Conservation (phyloP, 176 grass and related monocot species). For the Triticum timopheevii region DNA sequence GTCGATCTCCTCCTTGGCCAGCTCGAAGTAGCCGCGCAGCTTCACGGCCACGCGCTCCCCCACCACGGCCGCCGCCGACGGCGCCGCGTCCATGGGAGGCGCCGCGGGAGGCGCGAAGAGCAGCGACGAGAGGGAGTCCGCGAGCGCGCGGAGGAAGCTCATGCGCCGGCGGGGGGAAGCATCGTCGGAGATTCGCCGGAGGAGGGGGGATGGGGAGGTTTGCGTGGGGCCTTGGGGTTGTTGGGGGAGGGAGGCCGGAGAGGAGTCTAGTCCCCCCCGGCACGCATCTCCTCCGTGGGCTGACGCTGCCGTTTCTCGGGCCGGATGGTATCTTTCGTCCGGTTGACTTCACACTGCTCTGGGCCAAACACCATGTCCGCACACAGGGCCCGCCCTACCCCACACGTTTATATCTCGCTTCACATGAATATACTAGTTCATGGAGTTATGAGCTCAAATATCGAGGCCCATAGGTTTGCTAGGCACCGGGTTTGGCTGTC, state of each 20-base stretch:
- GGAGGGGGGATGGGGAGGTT: neutral
- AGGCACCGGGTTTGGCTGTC: too few species aligned
- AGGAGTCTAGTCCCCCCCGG: conserved; percentile 10
- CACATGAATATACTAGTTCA: too few species aligned
- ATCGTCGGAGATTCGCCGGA: conserved; percentile 9
- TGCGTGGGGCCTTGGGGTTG: conserved; percentile 28
- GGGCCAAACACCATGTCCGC: too few species aligned
- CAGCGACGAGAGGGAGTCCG: conserved; percentile 50
- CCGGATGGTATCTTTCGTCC: too few species aligned
- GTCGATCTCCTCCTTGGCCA: conserved; percentile 97
- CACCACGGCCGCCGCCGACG: conserved; percentile 48
- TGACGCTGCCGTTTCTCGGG: too few species aligned
- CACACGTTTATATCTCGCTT: too few species aligned
- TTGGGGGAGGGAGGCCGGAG: neutral
- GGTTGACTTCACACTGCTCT: too few species aligned
- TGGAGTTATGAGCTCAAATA: too few species aligned
- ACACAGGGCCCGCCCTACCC: too few species aligned
- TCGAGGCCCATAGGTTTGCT: too few species aligned
- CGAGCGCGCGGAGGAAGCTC: conserved; percentile 60
- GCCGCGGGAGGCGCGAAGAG: neutral
- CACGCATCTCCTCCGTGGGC: neutral
- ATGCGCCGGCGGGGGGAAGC: conserved; percentile 26
- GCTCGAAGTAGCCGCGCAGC: conserved; percentile 93
- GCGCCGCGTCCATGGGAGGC: conserved; percentile 24
- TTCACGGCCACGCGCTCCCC: conserved; percentile 82